phyloP scores from a whole-genome alignment of 1,284 basidiomycete genomes.

The Melampsora larici-populina region DNA sequence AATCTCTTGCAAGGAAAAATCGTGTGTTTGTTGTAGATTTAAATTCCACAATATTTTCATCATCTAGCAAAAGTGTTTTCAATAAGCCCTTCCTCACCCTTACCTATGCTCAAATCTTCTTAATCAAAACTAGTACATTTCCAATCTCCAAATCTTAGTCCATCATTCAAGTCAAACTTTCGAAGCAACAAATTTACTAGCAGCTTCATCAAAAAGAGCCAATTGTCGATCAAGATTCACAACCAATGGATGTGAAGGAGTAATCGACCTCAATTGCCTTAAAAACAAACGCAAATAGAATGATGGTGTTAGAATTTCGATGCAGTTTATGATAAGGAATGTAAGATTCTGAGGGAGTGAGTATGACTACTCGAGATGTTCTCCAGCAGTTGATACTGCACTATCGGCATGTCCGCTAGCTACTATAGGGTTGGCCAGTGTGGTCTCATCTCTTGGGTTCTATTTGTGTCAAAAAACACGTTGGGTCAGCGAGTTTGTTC shows the following conservation, averaged over 20 bases:
- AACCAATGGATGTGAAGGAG: slow-evolving; percentile 30
- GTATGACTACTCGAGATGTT: slow-evolving; percentile 1
- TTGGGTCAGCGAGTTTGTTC: neutral
- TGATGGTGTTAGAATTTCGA: neutral
- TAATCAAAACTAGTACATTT: no score
- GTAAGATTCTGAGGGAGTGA: no score
- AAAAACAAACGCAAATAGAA: neutral
- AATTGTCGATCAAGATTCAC: slow-evolving; percentile 31
- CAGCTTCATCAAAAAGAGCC: slow-evolving; percentile 38
- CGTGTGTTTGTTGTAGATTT: no score
- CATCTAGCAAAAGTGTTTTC: no score
- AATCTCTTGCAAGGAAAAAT: no score
- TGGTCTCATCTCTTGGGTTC: slow-evolving; percentile 31
- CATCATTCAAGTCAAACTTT: slow-evolving; percentile 10
- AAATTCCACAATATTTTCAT: no score
- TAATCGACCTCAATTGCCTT: slow-evolving; percentile 34
- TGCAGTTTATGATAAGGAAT: no score
- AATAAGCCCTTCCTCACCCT: no score
- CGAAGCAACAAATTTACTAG: slow-evolving; percentile 30
- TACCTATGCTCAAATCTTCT: no score
- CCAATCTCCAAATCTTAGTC: no score
- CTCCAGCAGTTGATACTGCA: neutral
- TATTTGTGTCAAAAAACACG: neutral
- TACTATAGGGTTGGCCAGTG: slow-evolving; percentile 30
- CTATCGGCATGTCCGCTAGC: slow-evolving; percentile 16